Percentiles rank a stretch among this genome's conserved stretches.
These are phyloP conservation scores for Globisporangium yorkense DNA, from an alignment of 352 stramenopile genomes.

Conservation along the genomic window DNA sequence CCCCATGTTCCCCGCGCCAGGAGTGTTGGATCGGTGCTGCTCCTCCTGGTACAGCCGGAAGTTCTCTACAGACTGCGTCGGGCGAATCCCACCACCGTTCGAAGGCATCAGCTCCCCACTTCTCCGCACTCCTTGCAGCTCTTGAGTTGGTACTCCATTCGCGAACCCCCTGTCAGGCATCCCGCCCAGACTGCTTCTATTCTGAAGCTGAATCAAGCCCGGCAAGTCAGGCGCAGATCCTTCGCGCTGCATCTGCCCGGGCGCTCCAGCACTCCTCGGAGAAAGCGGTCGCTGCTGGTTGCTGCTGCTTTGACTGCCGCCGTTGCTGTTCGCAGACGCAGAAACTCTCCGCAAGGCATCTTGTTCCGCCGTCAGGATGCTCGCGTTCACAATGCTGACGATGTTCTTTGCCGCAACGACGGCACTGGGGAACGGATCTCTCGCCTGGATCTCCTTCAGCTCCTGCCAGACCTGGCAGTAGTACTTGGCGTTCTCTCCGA, in stretches of 20 bases:
- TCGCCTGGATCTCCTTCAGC: slow-evolving; percentile 80
- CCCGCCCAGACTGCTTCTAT: slow-evolving; percentile 6
- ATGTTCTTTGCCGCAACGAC: slow-evolving; percentile 55
- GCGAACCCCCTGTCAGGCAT: slow-evolving; percentile 11
- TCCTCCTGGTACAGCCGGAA: slow-evolving; percentile 67
- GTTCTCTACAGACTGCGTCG: slow-evolving; percentile 67
- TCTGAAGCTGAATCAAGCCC: slow-evolving; percentile 8
- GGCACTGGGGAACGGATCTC: slow-evolving; percentile 82
- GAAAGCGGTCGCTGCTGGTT: not conserved
- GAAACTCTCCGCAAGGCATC: slow-evolving; percentile 26
- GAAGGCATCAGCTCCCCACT: slow-evolving; percentile 15
- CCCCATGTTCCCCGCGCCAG: not conserved
- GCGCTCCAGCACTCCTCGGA: slow-evolving; percentile 9
- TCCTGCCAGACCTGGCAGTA: slow-evolving; percentile 85
- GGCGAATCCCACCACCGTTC: slow-evolving; percentile 32
- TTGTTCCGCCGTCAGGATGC: slow-evolving; percentile 49
- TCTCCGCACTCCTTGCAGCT: slow-evolving; percentile 18
- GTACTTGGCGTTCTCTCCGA: slow-evolving; percentile 62
- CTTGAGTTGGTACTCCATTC: slow-evolving; percentile 11
- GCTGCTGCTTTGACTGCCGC: not conserved
- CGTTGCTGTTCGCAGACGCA: slow-evolving; percentile 3
- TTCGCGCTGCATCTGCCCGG: slow-evolving; percentile 31
- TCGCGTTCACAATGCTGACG: slow-evolving; percentile 57
- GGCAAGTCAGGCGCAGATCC: slow-evolving; percentile 25
- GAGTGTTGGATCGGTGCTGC: slow-evolving; percentile 9